Base-by-base conservation (phyloP, 83 land plant genomes). In the Picea abies region DNA sequence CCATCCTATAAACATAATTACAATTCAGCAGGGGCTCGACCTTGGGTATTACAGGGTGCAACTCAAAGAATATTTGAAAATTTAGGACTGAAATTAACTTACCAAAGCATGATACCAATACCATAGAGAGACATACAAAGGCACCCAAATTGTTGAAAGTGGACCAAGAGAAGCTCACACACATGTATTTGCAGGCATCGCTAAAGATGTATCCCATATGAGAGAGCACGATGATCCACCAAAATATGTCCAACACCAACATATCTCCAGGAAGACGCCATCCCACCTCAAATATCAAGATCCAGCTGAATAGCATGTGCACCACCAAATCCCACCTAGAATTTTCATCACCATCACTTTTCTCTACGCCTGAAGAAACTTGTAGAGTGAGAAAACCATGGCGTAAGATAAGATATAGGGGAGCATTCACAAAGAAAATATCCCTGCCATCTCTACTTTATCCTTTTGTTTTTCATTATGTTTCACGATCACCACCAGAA, bases 51-150 rank as follows among this genome's bases (percentile, higher is more conserved):
- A n/a, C n/a, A n/a, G n/a, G n/a, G n/a, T n/a, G n/a, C n/a, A n/a
- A n/a, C n/a, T n/a, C n/a, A n/a, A n/a, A n/a, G n/a, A n/a, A n/a
- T n/a, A n/a, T n/a, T n/a, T n/a, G n/a, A n/a, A n/a, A n/a, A n/a
- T n/a, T 32, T 32, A 32, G 35, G 35, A 32, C 35, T 32, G 35
- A 32, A 32, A 32, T 32, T 32, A 32, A 32, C 35, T 32, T 91
- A 96, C 99, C 99, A 96, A 17, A 91, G 82, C 99, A 96, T 96
- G 58, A 85, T 23, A 49, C 92, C 91, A 63, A 89, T 17, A 96
- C 94, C 66, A 89, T 60, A 0, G 94, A 95, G 52, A 96, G 93
- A 66, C 68, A 84, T 11, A 94, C 52, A 80, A 94, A 96, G 19
- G 44, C 72, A 7, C 9, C 25, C 1, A 93, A 26, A 70, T 85